A percentile compares a stretch with the other conserved stretches of the same genome.
These are phyloP conservation scores for Psilocybe tampanensis DNA, from an alignment of 768 basidiomycete genomes.

Conservation along the genomic window DNA sequence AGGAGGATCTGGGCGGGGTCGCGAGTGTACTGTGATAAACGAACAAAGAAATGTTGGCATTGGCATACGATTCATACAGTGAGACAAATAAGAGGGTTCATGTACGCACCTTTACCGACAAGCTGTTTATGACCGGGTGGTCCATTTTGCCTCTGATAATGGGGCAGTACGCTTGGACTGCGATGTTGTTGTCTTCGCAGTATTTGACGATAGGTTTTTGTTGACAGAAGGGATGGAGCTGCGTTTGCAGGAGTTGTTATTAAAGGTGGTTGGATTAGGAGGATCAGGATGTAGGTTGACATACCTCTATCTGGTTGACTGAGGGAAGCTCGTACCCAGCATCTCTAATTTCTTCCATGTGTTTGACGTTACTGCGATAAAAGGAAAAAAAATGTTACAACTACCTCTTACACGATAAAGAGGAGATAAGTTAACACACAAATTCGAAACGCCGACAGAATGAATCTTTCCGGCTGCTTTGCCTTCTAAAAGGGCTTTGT, in stretches of 20 bases:
- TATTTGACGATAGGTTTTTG: conserved; percentile 79
- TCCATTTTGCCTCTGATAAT: conserved; percentile 64
- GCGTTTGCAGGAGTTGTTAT: background rate
- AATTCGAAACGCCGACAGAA: conserved; percentile 84
- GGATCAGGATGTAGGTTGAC: background rate
- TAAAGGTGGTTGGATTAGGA: background rate
- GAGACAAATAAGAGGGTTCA: no score
- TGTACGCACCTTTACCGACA: conserved; percentile 60
- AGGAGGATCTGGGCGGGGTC: conserved; percentile 81
- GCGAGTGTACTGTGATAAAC: conserved; percentile 46
- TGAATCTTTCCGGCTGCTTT: conserved; percentile 66
- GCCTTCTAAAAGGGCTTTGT: conserved; percentile 68
- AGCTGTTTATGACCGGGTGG: conserved; percentile 50
- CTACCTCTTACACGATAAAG: background rate
- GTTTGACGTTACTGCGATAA: conserved; percentile 49
- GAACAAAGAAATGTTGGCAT: no score
- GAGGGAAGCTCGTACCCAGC: conserved; percentile 66
- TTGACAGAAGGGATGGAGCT: conserved; percentile 82
- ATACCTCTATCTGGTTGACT: conserved; percentile 83
- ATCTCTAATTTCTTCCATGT: conserved; percentile 71
- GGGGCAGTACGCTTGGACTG: conserved; percentile 78
- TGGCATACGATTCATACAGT: no score
- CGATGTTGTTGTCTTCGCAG: conserved; percentile 60
- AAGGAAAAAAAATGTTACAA: background rate
- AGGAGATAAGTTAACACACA: conserved; percentile 44